Evolutionary conservation across 176 grass and related monocot genomes (phyloP), one percentile per base, ranked within the genome.

Genomic region (Lolium multiflorum): DNA sequence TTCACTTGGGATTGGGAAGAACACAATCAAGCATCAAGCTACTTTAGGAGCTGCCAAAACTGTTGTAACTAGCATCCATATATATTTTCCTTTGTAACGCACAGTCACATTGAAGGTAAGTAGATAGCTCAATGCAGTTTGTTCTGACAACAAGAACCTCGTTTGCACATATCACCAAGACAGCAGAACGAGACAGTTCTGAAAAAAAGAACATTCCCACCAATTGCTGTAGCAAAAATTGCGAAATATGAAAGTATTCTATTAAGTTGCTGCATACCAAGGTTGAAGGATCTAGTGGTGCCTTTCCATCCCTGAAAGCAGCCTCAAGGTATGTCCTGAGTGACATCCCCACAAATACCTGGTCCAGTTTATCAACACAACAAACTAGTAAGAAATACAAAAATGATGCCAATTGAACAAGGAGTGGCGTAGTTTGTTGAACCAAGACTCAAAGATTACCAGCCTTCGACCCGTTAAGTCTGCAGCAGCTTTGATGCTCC

Each of bases 281-380:
- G n/a, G 92, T 93, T 86, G 97, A 99, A 85, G 97, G 97, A 99
- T 99, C 97, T 82, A 99, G 83, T 63, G 97, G 97, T 89, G 97
- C 94, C 71, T 94, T 96, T 87, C 94, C 97, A 91, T 99, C 97
- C 90, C 89, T 99, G 77, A 99, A 99, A 90, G 97, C 94, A 90
- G 97, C 97, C 81, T 99, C 97, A 81, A 99, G 89, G 86, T 99
- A 99, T 44, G 94, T 96, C 90, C 93, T 94, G 35, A 99, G 90
- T 67, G 94, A 99, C 97, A 99, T 99, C 60, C 97, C 97, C 82
- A 99, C 92, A 77, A 99, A 94, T 21, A 96, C 97, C 97, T 98
- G 90, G 87, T 89, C 76, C 81, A 81, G 57, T 90, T 87, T 37
- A 88, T 77, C 37, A 68, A 83, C 86, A 80, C 3, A 64, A 67